Conservation (phyloP, 495 filamentous ascomycete species). For the Hypoxylon rickii region DNA sequence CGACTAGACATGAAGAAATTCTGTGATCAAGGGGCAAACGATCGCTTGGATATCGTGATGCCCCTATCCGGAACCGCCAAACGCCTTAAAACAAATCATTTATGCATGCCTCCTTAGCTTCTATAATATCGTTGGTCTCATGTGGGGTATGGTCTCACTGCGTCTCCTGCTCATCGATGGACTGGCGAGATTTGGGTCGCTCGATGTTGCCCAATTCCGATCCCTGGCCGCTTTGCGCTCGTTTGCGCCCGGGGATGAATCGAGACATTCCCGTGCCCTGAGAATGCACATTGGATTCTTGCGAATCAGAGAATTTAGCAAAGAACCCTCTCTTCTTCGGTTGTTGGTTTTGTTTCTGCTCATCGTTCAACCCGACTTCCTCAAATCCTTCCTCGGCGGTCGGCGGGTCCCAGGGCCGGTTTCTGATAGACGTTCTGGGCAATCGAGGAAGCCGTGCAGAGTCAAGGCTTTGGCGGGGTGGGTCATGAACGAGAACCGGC, state of each 20-base stretch:
- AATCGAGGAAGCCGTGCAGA: constrained; percentile 63
- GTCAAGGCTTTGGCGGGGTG: constrained; percentile 79
- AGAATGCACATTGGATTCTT: constrained; percentile 47
- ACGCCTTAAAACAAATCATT: constrained; percentile 34
- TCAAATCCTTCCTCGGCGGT: constrained; percentile 83
- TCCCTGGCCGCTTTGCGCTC: constrained; percentile 73
- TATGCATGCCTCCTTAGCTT: constrained; percentile 21
- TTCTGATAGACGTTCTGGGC: constrained; percentile 57
- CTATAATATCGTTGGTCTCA: background rate
- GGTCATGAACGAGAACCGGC: constrained; percentile 66
- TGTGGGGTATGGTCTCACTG: constrained; percentile 33
- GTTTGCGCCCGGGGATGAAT: constrained; percentile 75
- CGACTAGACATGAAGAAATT: constrained; percentile 23
- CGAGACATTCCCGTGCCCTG: constrained; percentile 53
- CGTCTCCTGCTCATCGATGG: constrained; percentile 42
- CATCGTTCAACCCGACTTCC: constrained; percentile 86
- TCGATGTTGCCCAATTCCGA: constrained; percentile 68
- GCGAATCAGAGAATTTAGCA: constrained; percentile 73
- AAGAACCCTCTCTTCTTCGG: constrained; percentile 85
- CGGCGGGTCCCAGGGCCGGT: constrained; percentile 56
- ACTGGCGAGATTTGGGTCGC: constrained; percentile 38
- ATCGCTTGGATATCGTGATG: constrained; percentile 36
- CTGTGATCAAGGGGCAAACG: constrained; percentile 28
- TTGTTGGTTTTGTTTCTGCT: constrained; percentile 59
- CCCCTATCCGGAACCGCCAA: constrained; percentile 23